Evolutionary conservation across 2,329 filamentous ascomycete genomes (phyloP).

Genomic region (Elsinoe fawcettii): DNA sequence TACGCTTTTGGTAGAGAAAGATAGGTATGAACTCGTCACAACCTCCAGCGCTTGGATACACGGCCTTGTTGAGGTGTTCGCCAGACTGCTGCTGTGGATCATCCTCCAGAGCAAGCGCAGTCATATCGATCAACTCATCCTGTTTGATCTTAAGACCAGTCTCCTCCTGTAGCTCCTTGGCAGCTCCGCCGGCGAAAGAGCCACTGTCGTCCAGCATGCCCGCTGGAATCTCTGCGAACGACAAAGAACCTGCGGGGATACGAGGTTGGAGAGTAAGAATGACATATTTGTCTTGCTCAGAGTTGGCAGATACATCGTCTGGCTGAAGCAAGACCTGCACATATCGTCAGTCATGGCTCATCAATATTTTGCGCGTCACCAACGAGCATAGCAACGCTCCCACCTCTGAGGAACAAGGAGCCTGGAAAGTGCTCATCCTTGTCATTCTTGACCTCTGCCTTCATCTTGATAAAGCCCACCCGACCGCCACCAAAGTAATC

Average conservation of each 20-base stretch:
- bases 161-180: slow-evolving; percentile 51
- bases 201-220: slow-evolving; percentile 53
- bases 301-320: slow-evolving; percentile 36
- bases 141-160: slow-evolving; percentile 45
- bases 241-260: slow-evolving; percentile 47
- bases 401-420: slow-evolving; percentile 50
- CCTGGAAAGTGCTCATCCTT: slow-evolving; percentile 46
- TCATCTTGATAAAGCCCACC: slow-evolving; percentile 51
- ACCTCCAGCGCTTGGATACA: slow-evolving; percentile 49
- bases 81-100: slow-evolving; percentile 20
- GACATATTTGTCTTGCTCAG: slow-evolving; percentile 42
- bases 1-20: slow-evolving; percentile 48
- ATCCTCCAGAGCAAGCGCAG: slow-evolving; percentile 38
- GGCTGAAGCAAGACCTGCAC: slow-evolving; percentile 48
- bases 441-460: slow-evolving; percentile 46
- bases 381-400: slow-evolving; percentile 51
- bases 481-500: slow-evolving; percentile 45
- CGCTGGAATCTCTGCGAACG: slow-evolving; percentile 51
- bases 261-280: slow-evolving; percentile 52
- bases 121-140: slow-evolving; percentile 48
- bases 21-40: slow-evolving; percentile 53
- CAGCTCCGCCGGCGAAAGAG: slow-evolving; percentile 47
- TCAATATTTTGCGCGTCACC: slow-evolving; percentile 6
- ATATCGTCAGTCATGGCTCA: not conserved
- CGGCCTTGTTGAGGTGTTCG: slow-evolving; percentile 39